Base-by-base conservation (phyloP, 2,329 filamentous ascomycete genomes). In the Aspergillus fijiensis region DNA sequence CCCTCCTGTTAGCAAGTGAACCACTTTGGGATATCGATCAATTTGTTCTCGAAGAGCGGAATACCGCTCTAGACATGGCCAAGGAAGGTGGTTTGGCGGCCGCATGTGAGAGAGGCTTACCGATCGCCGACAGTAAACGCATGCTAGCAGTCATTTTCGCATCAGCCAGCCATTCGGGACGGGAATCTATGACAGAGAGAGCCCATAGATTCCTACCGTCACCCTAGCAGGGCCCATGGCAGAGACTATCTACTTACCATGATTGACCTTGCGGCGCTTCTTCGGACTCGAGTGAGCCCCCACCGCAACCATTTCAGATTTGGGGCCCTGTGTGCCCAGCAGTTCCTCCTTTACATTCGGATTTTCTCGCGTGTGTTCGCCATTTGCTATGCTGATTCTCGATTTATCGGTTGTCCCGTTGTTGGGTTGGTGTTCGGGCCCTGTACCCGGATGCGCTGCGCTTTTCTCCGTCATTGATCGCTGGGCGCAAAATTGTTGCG, bases 91-190 rank as follows among this genome's bases (percentile, higher is more conserved):
- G 33, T 9, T 49, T 39, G 11, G 31, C 21, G 42, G 35, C 16
- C 52, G 25, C 51, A 49, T 25, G 50, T 25, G 56, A 55, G 27
- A 42, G 55, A 57, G 42, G 88, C 89, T 91, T 87, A 92, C 90
- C 85, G 91, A 94, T 86, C 90, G 87, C 78, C 90, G 89, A 80
- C 90, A 94, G 80, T 94, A 94, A 74, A 94, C 89, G 81, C 90
- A 94, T 74, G 90, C 90, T 94, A 81, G 7, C 39, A 19, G 39
- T 45, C 5, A 19, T n/a, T 45, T 45, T 16, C 27, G 7, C 7
- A 29, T 29, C 12, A 45, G 16, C 16, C 16, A 45, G 39, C 7
- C 6, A 45, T 45, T 45, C 16, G 39, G 4, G 16, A 45, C 16
- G 39, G 14, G 39, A 19, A 27, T 58, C 55, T 55, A 53, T 61